phyloP scores from a whole-genome alignment of 2,329 filamentous ascomycete species.

The Microsporum canis region DNA sequence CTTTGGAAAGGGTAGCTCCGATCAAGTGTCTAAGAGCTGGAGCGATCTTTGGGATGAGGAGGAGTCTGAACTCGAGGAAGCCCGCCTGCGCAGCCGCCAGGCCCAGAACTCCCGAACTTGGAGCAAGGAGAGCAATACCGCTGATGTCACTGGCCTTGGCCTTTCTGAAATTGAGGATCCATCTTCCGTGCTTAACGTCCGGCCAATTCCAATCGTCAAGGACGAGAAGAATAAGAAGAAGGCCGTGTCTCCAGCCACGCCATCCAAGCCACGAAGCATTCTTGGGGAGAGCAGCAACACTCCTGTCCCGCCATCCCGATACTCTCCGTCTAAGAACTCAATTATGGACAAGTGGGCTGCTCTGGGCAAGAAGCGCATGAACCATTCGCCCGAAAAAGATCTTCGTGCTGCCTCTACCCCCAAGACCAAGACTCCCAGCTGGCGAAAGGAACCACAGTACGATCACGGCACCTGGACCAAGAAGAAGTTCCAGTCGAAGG shows the following conservation, averaged over 20 bases:
- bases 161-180: conserved; percentile 44
- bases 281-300: conserved; percentile 8
- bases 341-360: conserved; percentile 76
- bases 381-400: conserved; percentile 44
- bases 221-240: conserved; percentile 23
- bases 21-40: conserved; percentile 93
- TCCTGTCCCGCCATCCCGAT: conserved; percentile 31
- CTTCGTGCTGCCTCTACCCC: conserved; percentile 41
- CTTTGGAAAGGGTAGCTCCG: conserved; percentile 60
- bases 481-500: conserved; percentile 21
- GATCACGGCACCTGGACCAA: conserved; percentile 27
- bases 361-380: conserved; percentile 72
- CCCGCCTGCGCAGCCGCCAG: conserved; percentile 47
- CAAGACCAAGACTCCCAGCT: conserved; percentile 31
- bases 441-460: conserved; percentile 34
- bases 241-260: conserved; percentile 42
- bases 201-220: conserved; percentile 23
- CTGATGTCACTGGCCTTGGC: conserved; percentile 39
- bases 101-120: conserved; percentile 62
- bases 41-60: conserved; percentile 97
- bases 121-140: conserved; percentile 60
- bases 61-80: conserved; percentile 55
- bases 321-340: conserved; percentile 46
- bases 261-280: conserved; percentile 57
- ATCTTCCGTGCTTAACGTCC: conserved; percentile 41